Evolutionary conservation across 768 basidiomycete genomes (phyloP).

Genomic region (Harrya chromipes): DNA sequence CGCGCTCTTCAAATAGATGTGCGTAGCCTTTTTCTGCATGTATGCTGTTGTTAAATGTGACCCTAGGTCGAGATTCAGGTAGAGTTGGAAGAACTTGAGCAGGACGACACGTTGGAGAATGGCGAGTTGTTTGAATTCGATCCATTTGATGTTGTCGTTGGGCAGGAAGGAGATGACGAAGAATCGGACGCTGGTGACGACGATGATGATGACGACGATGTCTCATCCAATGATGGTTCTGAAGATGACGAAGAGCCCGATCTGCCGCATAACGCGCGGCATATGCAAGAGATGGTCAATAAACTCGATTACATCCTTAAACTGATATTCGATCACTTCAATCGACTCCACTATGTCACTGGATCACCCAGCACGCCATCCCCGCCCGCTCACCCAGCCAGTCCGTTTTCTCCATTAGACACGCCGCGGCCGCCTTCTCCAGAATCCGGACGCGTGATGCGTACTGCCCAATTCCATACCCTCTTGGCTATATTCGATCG

Average conservation of each 20-base stretch:
- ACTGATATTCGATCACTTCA: conserved; percentile 83
- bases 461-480: conserved; percentile 71
- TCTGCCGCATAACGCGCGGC: conserved; percentile 52
- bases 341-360: conserved; percentile 40
- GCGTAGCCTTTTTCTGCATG: conserved; percentile 28
- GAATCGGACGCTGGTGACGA: conserved; percentile 55
- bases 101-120: conserved; percentile 50
- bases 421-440: conserved; percentile 26
- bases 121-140: conserved; percentile 70
- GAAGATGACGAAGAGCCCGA: conserved; percentile 38
- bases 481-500: conserved; percentile 93
- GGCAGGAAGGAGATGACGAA: conserved; percentile 66
- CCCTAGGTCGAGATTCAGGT: conserved; percentile 91
- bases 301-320: conserved; percentile 90
- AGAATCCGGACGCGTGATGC: conserved; percentile 38
- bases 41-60: background rate
- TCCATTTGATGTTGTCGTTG: conserved; percentile 80
- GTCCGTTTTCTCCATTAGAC: conserved; percentile 18
- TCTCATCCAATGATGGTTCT: conserved; percentile 68
- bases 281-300: conserved; percentile 82
- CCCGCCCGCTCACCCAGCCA: conserved; percentile 2
- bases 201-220: conserved; percentile 52
- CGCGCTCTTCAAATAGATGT: conserved; percentile 97
- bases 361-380: conserved; percentile 17
- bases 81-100: conserved; percentile 90